Evolutionary conservation across 108 stramenopile genomes (phyloP), one percentile per base, ranked within the genome.

Genomic region (Aurantiochytrium sp.): DNA sequence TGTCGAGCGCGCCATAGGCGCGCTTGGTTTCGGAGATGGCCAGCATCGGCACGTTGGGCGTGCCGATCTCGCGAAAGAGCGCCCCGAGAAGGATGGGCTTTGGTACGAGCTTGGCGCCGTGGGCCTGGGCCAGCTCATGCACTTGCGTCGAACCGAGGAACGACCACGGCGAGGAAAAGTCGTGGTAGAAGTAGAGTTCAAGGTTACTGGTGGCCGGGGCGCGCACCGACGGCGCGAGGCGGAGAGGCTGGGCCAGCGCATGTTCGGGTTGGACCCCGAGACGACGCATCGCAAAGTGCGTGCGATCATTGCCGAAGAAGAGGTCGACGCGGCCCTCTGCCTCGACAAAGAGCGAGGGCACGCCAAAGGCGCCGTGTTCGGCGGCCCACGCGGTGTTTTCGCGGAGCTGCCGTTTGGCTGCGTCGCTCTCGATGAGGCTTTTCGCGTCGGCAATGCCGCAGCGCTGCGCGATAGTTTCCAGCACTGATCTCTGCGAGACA

Each of bases 31-130:
- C 0, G 6, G 73, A 81, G 19, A 81, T 48, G 21, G 73, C 73
- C 6, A 81, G 45, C 73, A 81, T 81, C 19, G 73, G 73, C 42
- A 81, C 73, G 45, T 81, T 81, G 6, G 73, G 73, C 39, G 73
- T 81, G 6, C 73, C 73, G 24, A 81, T 81, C n/a, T 41, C 45
- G 21, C 73, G 73, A 30, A 81, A 81, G 42, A 81, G 45, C 0
- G 73, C 73, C 6, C 73, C 73, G 17, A 81, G 45, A 0, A 81
- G 73, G 32, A 81, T 81, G 6, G 73, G 73, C 30, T 48, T 81
- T 6, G 32, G 8, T 15, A 48, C 45, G n/a, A 81, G 4, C 8
- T 42, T 12, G 50, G 73, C 73, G 21, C 73, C 42, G 24, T 81
- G 73, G 12, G 1, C 45, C 24, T 81, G 10, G n/a, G 73, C 73